Conservation (phyloP, 257 asterid genomes). For the Solanum etuberosum region DNA sequence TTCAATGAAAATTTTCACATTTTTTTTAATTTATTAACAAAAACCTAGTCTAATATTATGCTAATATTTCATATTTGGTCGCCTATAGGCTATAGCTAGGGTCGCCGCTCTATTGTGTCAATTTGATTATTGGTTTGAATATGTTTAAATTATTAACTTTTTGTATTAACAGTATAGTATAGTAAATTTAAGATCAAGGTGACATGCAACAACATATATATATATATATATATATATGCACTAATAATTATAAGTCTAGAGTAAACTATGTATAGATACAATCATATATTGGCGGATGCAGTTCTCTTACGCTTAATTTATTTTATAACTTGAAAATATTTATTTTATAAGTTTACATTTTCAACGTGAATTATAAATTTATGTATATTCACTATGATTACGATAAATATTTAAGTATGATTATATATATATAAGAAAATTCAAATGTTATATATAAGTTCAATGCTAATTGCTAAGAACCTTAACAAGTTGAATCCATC, state of each 20-base stretch:
- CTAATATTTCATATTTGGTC: neutral
- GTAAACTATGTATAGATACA: neutral
- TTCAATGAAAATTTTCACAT: neutral
- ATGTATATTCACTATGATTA: neutral
- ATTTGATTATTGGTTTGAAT: neutral
- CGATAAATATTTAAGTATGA: neutral
- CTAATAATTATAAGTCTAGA: neutral
- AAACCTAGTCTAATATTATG: neutral
- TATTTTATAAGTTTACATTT: neutral
- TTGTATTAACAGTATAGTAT: neutral
- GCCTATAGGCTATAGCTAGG: neutral
- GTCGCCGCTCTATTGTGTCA: neutral
- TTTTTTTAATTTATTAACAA: neutral
- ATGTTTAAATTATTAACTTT: neutral
- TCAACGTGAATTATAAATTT: neutral
- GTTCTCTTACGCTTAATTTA: too few relatives aligned
- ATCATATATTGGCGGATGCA: neutral
- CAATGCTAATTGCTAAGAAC: neutral
- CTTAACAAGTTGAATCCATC: neutral
- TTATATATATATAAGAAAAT: neutral
- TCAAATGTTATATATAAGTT: neutral
- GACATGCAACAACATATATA: neutral
- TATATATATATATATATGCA: too few relatives aligned
- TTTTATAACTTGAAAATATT: too few relatives aligned
- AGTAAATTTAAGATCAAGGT: neutral